A percentile compares a stretch with the other conserved stretches of the same genome.
These are phyloP conservation scores for Eimeria tenella DNA, from an alignment of 169 alveolate genomes.

Conservation along the genomic window DNA sequence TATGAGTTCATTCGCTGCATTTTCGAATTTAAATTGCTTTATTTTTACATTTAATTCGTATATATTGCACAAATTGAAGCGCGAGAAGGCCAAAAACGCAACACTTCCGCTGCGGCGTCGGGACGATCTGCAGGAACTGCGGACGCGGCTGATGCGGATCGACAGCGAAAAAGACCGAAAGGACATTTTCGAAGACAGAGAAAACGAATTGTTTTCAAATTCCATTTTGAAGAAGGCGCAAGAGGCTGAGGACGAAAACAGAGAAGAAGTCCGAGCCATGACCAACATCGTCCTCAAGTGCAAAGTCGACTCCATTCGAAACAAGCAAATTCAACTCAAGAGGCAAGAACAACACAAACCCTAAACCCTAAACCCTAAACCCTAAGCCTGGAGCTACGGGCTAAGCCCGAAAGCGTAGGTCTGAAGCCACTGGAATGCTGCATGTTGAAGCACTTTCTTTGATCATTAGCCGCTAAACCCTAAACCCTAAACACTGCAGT, in stretches of 20 bases:
- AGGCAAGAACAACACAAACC: slow-evolving; percentile 22
- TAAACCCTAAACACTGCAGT: too few relatives aligned
- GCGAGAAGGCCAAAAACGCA: background rate
- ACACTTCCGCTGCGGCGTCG: background rate
- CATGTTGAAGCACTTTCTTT: too few relatives aligned
- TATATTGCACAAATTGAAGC: background rate
- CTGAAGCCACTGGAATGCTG: too few relatives aligned
- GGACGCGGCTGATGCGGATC: slow-evolving; percentile 19
- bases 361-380: too few relatives aligned
- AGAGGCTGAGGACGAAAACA: slow-evolving; percentile 83
- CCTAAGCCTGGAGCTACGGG: too few relatives aligned
- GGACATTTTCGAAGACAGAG: background rate
- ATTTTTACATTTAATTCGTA: background rate
- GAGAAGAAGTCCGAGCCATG: slow-evolving; percentile 90
- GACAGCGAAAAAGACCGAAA: slow-evolving; percentile 38
- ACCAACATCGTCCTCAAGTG: slow-evolving; percentile 88
- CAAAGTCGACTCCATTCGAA: slow-evolving; percentile 89
- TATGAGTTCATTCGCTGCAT: too few relatives aligned
- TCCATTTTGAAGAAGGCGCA: slow-evolving; percentile 30
- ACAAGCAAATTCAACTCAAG: slow-evolving; percentile 86
- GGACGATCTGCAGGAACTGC: slow-evolving; percentile 59
- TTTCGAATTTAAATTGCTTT: background rate
- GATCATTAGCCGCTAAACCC: background rate
- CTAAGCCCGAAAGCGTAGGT: too few relatives aligned
- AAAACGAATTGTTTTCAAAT: background rate